Evolutionary conservation across 2,329 filamentous ascomycete species (phyloP).

Genomic region (Alternaria angustiovoidea): DNA sequence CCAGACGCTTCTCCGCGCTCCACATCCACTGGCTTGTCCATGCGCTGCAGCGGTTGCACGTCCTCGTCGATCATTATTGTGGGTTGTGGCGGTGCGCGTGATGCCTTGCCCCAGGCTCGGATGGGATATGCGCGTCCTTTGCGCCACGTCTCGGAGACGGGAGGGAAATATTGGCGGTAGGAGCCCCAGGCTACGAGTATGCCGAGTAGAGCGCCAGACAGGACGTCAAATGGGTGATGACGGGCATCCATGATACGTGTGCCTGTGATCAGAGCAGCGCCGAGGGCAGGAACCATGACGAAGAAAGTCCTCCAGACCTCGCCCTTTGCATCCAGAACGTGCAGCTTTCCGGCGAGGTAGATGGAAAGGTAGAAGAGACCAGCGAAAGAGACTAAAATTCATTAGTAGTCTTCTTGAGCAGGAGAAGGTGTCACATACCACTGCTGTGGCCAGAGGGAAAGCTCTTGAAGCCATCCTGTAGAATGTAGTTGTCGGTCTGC

Average conservation of each 20-base stretch:
- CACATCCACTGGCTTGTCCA: conserved; percentile 39
- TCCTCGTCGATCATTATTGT: conserved; percentile 41
- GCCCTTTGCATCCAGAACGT: conserved; percentile 66
- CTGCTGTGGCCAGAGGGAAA: conserved; percentile 67
- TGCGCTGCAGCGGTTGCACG: conserved; percentile 40
- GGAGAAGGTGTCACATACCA: conserved; percentile 48
- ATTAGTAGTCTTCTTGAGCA: conserved; percentile 22
- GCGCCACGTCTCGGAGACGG: conserved; percentile 62
- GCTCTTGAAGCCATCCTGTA: conserved; percentile 67
- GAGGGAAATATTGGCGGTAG: conserved; percentile 68
- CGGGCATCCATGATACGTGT: conserved; percentile 69
- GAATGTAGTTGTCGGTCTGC: conserved; percentile 57
- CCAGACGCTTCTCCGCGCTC: conserved; percentile 46
- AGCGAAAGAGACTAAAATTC: conserved; percentile 61
- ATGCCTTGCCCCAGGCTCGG: conserved; percentile 60
- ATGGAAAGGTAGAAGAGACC: conserved; percentile 67
- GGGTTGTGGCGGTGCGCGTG: conserved; percentile 47
- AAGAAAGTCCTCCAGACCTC: conserved; percentile 68
- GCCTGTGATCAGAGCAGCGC: conserved; percentile 63
- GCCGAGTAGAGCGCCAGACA: conserved; percentile 63
- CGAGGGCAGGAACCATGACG: conserved; percentile 62
- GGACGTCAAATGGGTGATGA: conserved; percentile 68
- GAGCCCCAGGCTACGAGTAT: conserved; percentile 61
- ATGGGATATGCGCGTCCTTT: conserved; percentile 68
- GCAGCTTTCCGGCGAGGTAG: conserved; percentile 67